Evolutionary conservation across 306 rosid species (phyloP).

Genomic region (Dalbergia cultrata): DNA sequence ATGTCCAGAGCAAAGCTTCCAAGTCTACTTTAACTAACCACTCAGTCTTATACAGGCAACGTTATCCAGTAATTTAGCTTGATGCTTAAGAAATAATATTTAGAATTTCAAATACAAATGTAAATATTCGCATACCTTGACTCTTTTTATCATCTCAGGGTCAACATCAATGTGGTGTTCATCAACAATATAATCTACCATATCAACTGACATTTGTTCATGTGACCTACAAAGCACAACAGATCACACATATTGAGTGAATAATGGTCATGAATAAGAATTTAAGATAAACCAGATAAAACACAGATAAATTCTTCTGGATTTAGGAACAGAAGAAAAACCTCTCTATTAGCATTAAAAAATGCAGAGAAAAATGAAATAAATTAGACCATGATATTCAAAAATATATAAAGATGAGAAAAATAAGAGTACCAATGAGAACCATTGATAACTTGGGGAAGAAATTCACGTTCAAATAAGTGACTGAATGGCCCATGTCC

Average conservation of each 20-base stretch:
- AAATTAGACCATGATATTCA: constrained; percentile 21
- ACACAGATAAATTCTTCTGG: background rate
- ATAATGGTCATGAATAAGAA: constrained; percentile 5
- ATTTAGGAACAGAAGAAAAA: constrained; percentile 31
- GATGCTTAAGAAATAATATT: constrained; percentile 34
- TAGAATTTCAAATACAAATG: constrained; percentile 20
- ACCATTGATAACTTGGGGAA: constrained; percentile 70
- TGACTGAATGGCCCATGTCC: constrained; percentile 99
- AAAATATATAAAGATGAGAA: constrained; percentile 5
- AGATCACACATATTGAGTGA: constrained; percentile 4
- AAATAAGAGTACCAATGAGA: constrained; percentile 64
- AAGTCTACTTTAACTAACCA: constrained; percentile 6
- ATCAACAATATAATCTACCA: constrained; percentile 85
- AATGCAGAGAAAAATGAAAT: constrained; percentile 30
- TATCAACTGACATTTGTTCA: constrained; percentile 85
- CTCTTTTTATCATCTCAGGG: constrained; percentile 73
- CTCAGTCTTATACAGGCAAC: constrained; percentile 2
- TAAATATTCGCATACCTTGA: constrained; percentile 60
- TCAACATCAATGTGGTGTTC: constrained; percentile 82
- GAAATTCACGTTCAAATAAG: constrained; percentile 89
- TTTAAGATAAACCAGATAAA: constrained; percentile 27
- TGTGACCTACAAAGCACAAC: constrained; percentile 73
- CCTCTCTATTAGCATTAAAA: background rate
- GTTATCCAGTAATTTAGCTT: constrained; percentile 19
- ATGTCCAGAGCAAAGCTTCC: background rate